A percentile compares a stretch with the other conserved stretches of the same genome.
Evolutionary conservation across 768 basidiomycete species (phyloP).

Genomic region (Agrocybe chaxingu): DNA sequence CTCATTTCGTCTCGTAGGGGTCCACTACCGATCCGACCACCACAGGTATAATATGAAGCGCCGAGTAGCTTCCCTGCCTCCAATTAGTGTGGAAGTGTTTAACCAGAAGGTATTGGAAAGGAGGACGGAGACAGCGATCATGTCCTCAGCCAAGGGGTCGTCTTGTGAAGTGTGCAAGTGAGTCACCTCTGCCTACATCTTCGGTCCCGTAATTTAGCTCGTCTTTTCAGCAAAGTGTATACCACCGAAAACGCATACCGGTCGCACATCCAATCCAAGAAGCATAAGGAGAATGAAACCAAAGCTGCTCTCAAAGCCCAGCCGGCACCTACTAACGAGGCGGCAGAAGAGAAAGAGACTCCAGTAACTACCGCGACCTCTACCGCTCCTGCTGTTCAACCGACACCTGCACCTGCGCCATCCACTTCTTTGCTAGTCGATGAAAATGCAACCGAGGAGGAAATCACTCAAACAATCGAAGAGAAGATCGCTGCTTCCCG

Average conservation of each 20-base stretch:
- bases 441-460: slow-evolving; percentile 29
- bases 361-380: neutral
- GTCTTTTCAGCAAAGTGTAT: slow-evolving; percentile 73
- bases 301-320: slow-evolving; percentile 33
- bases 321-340: neutral
- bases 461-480: slow-evolving; percentile 59
- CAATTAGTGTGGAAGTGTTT: slow-evolving; percentile 74
- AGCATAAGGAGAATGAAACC: slow-evolving; percentile 77
- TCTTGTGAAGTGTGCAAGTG: slow-evolving; percentile 84
- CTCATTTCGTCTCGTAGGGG: slow-evolving; percentile 40
- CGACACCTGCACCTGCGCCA: neutral
- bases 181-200: slow-evolving; percentile 27
- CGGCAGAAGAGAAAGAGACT: neutral
- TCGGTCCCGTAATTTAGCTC: neutral
- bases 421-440: slow-evolving; percentile 9
- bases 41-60: slow-evolving; percentile 99
- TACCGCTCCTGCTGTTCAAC: neutral
- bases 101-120: slow-evolving; percentile 87
- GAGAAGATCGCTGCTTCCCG: slow-evolving; percentile 72
- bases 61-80: slow-evolving; percentile 85
- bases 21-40: slow-evolving; percentile 90
- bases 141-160: slow-evolving; percentile 54
- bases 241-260: slow-evolving; percentile 86
- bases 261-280: slow-evolving; percentile 85
- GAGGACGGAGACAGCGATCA: slow-evolving; percentile 69